Evolutionary conservation across 1,284 basidiomycete species (phyloP).

Genomic region (Mycena sp.): DNA sequence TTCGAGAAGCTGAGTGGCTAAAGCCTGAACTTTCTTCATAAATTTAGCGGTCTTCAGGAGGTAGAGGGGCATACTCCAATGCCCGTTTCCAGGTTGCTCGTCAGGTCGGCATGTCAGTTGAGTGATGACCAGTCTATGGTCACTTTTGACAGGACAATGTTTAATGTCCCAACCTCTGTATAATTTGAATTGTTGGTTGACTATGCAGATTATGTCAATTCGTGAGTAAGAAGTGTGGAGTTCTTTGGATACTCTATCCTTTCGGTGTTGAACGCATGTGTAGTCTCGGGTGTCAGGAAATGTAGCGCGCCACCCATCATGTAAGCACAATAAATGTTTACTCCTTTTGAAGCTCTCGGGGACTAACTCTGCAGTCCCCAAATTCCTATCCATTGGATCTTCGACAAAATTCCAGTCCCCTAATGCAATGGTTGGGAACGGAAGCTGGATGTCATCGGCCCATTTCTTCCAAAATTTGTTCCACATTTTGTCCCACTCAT

Average conservation of each 20-base stretch:
- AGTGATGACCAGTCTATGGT: constrained; percentile 16
- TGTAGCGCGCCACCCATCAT: constrained; percentile 2
- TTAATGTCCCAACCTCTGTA: constrained; percentile 20
- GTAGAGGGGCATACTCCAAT: constrained; percentile 24
- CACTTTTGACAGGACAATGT: constrained; percentile 7
- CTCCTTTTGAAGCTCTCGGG: background rate
- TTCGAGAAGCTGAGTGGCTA: background rate
- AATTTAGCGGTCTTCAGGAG: constrained; percentile 22
- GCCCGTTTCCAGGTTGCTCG: constrained; percentile 16
- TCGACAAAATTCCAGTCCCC: constrained; percentile 10
- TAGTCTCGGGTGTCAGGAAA: constrained; percentile 7
- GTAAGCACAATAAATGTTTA: background rate
- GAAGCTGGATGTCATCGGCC: background rate
- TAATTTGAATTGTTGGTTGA: background rate
- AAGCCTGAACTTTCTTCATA: constrained; percentile 14
- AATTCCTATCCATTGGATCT: background rate
- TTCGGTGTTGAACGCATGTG: background rate
- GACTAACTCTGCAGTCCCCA: background rate
- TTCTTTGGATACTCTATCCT: background rate
- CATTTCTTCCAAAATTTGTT: background rate
- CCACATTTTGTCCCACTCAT: background rate
- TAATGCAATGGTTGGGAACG: background rate
- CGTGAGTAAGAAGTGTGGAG: background rate
- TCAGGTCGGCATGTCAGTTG: constrained; percentile 2
- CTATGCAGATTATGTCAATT: background rate